Base-by-base conservation (phyloP, 192 early-diverging fungal genomes). In the Coemansia sp. region DNA sequence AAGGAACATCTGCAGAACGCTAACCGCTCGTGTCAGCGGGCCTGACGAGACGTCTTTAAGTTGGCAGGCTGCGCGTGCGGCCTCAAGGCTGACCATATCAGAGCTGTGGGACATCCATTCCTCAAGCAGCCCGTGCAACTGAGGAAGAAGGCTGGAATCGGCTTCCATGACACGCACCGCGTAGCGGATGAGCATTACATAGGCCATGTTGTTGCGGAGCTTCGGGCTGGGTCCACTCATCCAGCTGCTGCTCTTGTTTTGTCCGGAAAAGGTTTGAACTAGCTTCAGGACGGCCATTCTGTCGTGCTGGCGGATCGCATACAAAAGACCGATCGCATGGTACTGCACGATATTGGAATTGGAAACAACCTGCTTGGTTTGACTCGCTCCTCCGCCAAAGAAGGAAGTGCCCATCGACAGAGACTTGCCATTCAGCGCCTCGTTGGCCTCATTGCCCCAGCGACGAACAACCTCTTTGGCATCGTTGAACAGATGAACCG, bases 41-140 rank as follows among this genome's bases (percentile, higher is more conserved):
- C 94, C 94, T 51, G 74, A 72, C 12, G 88, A 92, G 7, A 92
- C 93, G 60, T 95, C 90, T 39, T 81, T 84, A 64, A 99, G 88
- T 58, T 94, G 90, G 82, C 96, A 98, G 71, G 97, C 94, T 6
- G 98, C 95, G 51, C 95, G 90, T 50, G 96, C 96, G 14, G 98
- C 95, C 80, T 99, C 98, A 65, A 95, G 89, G 63, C 93, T 93
- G 44, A 99, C 96, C 94, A 99, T 98, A 68, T 99, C 98, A 66
- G 91, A 96, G 79, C 94, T 93, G 79, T 98, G 95, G 64, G 93
- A 83, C 44, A 98, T 83, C 89, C 90, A 97, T 17, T 89, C 90
- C 73, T 98, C 94, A 64, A 99, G 79, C 63, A 92, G 71, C 56
- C 92, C 90, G 70, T 95, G 93, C 70, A 99, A 69, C 65, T 78